Evolutionary conservation across 202 grass and related monocot genomes (phyloP), one percentile per base, ranked within the genome.

Genomic region (Elaeis oleifera): DNA sequence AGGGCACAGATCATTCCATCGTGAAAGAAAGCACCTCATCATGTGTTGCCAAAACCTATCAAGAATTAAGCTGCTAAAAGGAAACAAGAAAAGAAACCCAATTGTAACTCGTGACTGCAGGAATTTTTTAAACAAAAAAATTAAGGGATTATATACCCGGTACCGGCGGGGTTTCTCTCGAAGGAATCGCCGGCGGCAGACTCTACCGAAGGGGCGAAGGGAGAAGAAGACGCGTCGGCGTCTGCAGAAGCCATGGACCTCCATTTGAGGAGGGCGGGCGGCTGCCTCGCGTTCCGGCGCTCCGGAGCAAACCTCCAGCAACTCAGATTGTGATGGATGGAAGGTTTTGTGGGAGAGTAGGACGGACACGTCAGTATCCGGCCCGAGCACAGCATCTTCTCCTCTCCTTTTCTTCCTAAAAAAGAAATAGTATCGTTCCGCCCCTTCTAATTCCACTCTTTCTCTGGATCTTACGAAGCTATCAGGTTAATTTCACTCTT

Each of bases 331-430:
- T 75, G 58, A 51, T 69, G 32, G 59, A 78, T 69, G 54, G 71
- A 70, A 53, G 79, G 31, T 56, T 68, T 75, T 18, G 49, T 68
- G 16, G 75, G 72, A 9, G 70, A 52, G 5, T 72, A 72, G 59
- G 83, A 31, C 28, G 28, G 78, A 72, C 76, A 86, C 53, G 78
- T 73, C 22, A 99, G 80, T 66, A 89, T 89, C 24, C 95, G 82
- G 39, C 85, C 85, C 61, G 85, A 84, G 67, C 82, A 89, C 58
- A 94, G 85, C 94, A 99, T 99, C 68, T 67, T 81, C 50, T 39
- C 69, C 59, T 60, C 55, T 28, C 27, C 59, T 25, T n/a, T 71
- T 44, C 15, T n/a, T 16, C 19, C 29, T 1, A 31, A 31, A 31
- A 31, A 6, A 6, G 5, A 31, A 31, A 6, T 1, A 31, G 7